Base-by-base conservation (phyloP, 2,329 filamentous ascomycete species). In the Fusarium devonianum region DNA sequence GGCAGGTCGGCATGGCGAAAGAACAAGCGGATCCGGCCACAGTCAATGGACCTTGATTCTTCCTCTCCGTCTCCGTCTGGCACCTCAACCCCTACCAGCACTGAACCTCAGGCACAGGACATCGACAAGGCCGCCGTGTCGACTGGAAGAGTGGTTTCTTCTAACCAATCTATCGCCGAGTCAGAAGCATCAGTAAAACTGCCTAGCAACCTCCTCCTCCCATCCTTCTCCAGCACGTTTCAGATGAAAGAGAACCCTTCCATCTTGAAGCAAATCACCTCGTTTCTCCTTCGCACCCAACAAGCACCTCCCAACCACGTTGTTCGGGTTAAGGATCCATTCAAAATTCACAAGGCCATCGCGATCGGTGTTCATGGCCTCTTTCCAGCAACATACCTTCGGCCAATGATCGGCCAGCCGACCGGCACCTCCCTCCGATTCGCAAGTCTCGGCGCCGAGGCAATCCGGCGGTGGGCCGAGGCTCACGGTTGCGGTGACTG, bases 341-440 rank as follows among this genome's bases (percentile, higher is more conserved):
- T 85, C 1, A 88, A 82, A 58, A 85, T 97, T 35, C 90, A 85
- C 66, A 94, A 88, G 60, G 94, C 94, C 10, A 80, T 99, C 5
- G 92, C 92, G 1, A 96, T 99, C 60, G 94, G 94, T 28, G 85
- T 99, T 1, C 94, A 99, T 70, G 94, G 94, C 1, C 88, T 96
- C 52, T 97, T 97, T 60, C 94, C 94, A 1, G 91, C 91, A 1
- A 84, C 88, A 0, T 83, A 95, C 30, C 80, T 99, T 25, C 87
- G 94, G n/a, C 89, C 88, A 14, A 89, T 99, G 61, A 87, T 97
- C 12, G 94, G 94, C 0, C 93, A 96, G 63, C 94, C 94, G 0
- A 99, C 92, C 1, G 94, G 94, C 5, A 99, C 94, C 1, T 97
- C 93, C 0, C 85, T 97, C 47, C 87, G 92, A 29, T 99, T 99